These are phyloP conservation scores for Ophiostoma fasciatum DNA, from an alignment of 2,329 filamentous ascomycete species.

Conservation along the genomic window DNA sequence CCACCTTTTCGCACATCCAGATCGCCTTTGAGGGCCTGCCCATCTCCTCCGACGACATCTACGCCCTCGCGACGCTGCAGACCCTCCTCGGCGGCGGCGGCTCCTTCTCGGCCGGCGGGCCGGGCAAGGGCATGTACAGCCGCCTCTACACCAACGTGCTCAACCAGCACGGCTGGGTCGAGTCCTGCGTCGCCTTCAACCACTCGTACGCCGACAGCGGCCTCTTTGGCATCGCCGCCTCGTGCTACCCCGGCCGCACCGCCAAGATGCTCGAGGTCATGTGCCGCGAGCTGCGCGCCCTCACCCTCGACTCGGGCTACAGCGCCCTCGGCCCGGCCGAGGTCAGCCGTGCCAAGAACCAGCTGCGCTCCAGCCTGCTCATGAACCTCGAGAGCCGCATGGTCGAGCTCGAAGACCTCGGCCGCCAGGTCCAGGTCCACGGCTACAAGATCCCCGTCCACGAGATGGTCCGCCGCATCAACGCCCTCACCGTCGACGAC, in stretches of 20 bases:
- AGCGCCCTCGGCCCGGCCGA: constrained; percentile 57
- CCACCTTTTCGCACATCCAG: constrained; percentile 81
- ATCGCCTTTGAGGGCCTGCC: constrained; percentile 90
- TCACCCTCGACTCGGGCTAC: constrained; percentile 65
- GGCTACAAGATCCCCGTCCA: constrained; percentile 79
- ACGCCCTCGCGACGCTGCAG: constrained; percentile 87
- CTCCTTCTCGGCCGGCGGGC: constrained; percentile 90
- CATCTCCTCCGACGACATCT: constrained; percentile 83
- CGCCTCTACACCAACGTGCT: constrained; percentile 94
- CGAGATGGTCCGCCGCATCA: constrained; percentile 86
- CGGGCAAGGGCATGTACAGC: constrained; percentile 98
- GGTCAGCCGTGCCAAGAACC: constrained; percentile 90
- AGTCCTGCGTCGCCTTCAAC: constrained; percentile 91
- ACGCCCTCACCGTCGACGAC: constrained; percentile 65
- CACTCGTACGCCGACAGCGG: constrained; percentile 94
- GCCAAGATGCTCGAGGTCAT: constrained; percentile 85
- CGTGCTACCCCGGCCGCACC: constrained; percentile 66
- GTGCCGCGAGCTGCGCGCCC: constrained; percentile 71
- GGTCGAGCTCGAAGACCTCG: constrained; percentile 94
- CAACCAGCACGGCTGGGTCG: constrained; percentile 95
- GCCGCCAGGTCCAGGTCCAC: constrained; percentile 92
- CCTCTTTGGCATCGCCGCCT: constrained; percentile 83
- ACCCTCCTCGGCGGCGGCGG: constrained; percentile 91
- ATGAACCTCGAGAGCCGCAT: constrained; percentile 98
- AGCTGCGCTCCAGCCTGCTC: constrained; percentile 72